Evolutionary conservation across 1,284 basidiomycete species (phyloP), one percentile per base, ranked within the genome.

Genomic region (Ganoderma multipileum): DNA sequence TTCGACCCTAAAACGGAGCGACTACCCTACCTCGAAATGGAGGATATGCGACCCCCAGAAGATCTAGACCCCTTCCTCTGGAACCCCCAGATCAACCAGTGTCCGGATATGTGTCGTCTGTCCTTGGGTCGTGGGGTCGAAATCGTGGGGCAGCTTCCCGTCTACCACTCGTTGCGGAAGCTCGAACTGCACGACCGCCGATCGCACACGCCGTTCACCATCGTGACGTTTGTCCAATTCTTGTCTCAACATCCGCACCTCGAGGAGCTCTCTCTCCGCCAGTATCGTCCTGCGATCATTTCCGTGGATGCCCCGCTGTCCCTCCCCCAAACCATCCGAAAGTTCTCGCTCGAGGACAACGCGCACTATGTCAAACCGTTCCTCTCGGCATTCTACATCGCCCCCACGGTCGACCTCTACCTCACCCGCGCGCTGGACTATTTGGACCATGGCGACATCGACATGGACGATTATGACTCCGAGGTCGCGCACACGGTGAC

Each of bases 311-410:
- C n/a, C 2, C 50, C 50, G 11, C n/a, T 64, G n/a, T 14, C 52
- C 3, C 28, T 68, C 14, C 67, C 63, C 12, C 11, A 39, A 3
- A 39, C 52, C 6, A 38, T 68, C 6, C 59, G 63, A 28, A 61
- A 61, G 41, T 50, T 68, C 39, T 41, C 47, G 23, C 50, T 65
- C 47, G 39, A 65, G 12, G 68, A 69, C 47, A 63, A 66, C 55
- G 47, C 64, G 26, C 36, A 60, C 47, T 69, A 66, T 30, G 50
- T 58, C 5, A 59, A 59, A 26, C 61, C 64, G 20, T 69, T 69
- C 55, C 68, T 69, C 47, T 63, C 64, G 12, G 18, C 64, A 2
- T 66, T 69, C 61, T 9, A 20, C 42, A n/a, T 66, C 57, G 18
- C 54, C 2, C 60, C 61, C 9, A 20, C 52, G 5, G 55, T 66